Conservation (phyloP, 2,329 filamentous ascomycete species). For the Rugonectria rugulosa region DNA sequence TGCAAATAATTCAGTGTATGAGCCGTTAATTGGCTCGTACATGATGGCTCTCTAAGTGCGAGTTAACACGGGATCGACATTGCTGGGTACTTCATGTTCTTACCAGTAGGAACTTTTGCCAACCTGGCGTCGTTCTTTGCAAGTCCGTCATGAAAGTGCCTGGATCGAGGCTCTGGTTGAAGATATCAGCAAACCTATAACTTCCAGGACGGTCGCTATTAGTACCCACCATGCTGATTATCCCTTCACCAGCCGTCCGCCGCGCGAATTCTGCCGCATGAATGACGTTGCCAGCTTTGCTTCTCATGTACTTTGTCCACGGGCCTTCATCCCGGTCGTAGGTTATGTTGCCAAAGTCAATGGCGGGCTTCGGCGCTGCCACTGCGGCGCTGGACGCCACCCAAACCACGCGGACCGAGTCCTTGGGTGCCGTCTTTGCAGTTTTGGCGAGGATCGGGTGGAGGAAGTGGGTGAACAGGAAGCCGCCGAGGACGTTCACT, state of each 20-base stretch:
- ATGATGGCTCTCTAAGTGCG: constrained; percentile 1
- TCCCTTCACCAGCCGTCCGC: constrained; percentile 22
- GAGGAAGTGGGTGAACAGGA: constrained; percentile 47
- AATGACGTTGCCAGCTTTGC: constrained; percentile 37
- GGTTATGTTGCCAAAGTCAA: constrained; percentile 31
- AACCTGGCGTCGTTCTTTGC: constrained; percentile 3
- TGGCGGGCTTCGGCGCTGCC: neutral
- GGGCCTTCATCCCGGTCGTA: constrained; percentile 23
- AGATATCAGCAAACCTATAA: neutral
- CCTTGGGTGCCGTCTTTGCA: constrained; percentile 38
- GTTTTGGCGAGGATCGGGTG: constrained; percentile 36
- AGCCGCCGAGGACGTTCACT: constrained; percentile 48
- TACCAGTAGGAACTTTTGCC: constrained; percentile 8
- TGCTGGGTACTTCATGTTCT: neutral
- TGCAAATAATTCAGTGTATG: constrained; percentile 54
- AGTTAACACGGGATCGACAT: neutral
- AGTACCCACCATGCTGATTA: constrained; percentile 16
- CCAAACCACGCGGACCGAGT: constrained; percentile 41
- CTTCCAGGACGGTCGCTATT: too few relatives aligned
- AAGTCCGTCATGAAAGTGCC: constrained; percentile 21
- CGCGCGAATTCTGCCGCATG: constrained; percentile 37
- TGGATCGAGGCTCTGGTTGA: constrained; percentile 14
- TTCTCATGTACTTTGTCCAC: constrained; percentile 35
- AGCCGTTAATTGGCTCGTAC: constrained; percentile 43
- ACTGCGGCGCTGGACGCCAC: constrained; percentile 28